Percentiles rank a stretch among this genome's conserved stretches.
Evolutionary conservation across 2,329 filamentous ascomycete genomes (phyloP).

Genomic region (Aschersonia sp.): DNA sequence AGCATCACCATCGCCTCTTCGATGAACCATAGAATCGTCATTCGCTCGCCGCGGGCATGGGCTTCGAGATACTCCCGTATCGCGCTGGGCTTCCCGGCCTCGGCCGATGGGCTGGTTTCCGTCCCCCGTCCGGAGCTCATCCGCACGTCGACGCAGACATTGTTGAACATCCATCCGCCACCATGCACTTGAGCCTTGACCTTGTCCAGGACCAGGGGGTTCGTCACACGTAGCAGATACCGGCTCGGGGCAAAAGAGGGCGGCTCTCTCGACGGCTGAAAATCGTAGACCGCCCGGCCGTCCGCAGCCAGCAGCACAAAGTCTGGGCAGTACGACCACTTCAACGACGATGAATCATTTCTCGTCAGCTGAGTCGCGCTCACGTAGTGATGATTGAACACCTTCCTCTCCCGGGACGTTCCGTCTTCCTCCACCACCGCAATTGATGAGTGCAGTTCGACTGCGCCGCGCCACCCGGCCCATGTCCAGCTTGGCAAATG

Average conservation of each 20-base stretch:
- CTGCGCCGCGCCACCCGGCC: constrained; percentile 20
- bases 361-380: constrained; percentile 18
- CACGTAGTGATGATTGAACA: constrained; percentile 20
- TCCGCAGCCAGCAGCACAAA: constrained; percentile 14
- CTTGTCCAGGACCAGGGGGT: constrained; percentile 17
- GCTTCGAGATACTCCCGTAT: constrained; percentile 19
- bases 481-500: constrained; percentile 22
- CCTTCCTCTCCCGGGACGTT: constrained; percentile 13
- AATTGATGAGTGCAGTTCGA: constrained; percentile 18
- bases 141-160: constrained; percentile 17
- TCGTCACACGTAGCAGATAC: constrained; percentile 16
- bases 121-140: constrained; percentile 13
- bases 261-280: constrained; percentile 7
- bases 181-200: constrained; percentile 18
- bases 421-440: constrained; percentile 15
- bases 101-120: neutral
- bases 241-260: constrained; percentile 11
- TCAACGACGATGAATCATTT: constrained; percentile 14
- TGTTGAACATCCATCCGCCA: constrained; percentile 20
- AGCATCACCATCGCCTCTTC: constrained; percentile 19
- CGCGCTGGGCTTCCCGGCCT: constrained; percentile 4
- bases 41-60: constrained; percentile 19
- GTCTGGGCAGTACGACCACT: constrained; percentile 20
- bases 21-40: constrained; percentile 21
- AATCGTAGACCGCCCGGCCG: constrained; percentile 17